phyloP scores from a whole-genome alignment of 805 yeast species.

The Lipomyces starkeyi region DNA sequence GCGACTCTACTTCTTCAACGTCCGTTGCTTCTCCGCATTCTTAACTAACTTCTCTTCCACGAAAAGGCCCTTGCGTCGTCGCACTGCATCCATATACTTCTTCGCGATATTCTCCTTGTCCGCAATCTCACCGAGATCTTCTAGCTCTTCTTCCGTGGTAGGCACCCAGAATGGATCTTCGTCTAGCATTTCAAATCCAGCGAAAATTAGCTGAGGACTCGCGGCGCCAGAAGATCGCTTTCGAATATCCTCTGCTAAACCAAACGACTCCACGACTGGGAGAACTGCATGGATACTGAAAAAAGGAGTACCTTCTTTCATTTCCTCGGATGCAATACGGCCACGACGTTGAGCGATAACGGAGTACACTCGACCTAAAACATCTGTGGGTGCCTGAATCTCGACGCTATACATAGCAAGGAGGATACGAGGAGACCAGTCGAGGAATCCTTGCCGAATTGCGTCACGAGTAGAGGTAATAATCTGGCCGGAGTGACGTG shows the following conservation, averaged over 20 bases:
- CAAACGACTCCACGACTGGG: slow-evolving; percentile 96
- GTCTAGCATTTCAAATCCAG: slow-evolving; percentile 85
- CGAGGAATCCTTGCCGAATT: slow-evolving; percentile 71
- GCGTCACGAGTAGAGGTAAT: slow-evolving; percentile 74
- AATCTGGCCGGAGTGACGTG: slow-evolving; percentile 70
- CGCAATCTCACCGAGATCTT: slow-evolving; percentile 89
- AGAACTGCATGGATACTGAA: slow-evolving; percentile 83
- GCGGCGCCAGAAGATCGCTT: slow-evolving; percentile 97
- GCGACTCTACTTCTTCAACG: slow-evolving; percentile 55
- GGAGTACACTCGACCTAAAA: slow-evolving; percentile 91
- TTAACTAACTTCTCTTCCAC: slow-evolving; percentile 89
- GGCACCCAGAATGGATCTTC: slow-evolving; percentile 99
- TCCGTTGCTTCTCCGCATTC: slow-evolving; percentile 93
- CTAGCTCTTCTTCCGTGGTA: slow-evolving; percentile 93
- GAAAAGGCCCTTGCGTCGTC: slow-evolving; percentile 86
- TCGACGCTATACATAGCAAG: slow-evolving; percentile 94
- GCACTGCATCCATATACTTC: slow-evolving; percentile 77
- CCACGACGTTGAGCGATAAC: slow-evolving; percentile 92
- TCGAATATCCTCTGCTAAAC: slow-evolving; percentile 92
- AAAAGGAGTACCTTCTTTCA: slow-evolving; percentile 98
- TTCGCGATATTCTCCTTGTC: slow-evolving; percentile 92
- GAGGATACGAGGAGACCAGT: slow-evolving; percentile 87
- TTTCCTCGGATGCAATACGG: slow-evolving; percentile 82
- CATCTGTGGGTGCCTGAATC: slow-evolving; percentile 93
- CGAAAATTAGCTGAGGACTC: slow-evolving; percentile 89